Conservation (phyloP, 441 rosid species). For the Brassica hybrid region DNA sequence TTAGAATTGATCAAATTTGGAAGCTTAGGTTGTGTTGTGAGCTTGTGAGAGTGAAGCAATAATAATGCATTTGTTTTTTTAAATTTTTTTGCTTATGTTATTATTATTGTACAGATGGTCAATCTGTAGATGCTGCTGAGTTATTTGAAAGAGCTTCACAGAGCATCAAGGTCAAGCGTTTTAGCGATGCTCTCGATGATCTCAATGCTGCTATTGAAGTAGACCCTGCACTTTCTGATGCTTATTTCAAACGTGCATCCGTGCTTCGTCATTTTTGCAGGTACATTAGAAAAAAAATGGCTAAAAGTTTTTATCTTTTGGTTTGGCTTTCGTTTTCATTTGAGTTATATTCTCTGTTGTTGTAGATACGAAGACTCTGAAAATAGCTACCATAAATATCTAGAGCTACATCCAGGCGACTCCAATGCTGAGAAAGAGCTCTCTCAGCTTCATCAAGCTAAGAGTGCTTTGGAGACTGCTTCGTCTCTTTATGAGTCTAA, state of each 20-base stretch:
- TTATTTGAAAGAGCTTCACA: constrained; percentile 79
- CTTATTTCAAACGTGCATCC: constrained; percentile 74
- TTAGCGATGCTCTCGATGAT: constrained; percentile 86
- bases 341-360: constrained; percentile 17
- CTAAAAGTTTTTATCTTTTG: neutral
- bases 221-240: constrained; percentile 88
- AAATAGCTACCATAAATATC: constrained; percentile 61
- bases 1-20: constrained; percentile 10
- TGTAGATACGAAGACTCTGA: constrained; percentile 93
- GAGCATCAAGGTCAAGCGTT: constrained; percentile 76
- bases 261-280: constrained; percentile 91
- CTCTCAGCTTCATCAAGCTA: constrained; percentile 86
- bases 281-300: constrained; percentile 42
- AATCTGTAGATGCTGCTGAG: constrained; percentile 65
- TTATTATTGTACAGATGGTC: constrained; percentile 56
- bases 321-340: constrained; percentile 4
- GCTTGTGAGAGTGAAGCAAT: constrained; percentile 26
- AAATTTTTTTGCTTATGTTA: neutral
- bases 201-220: constrained; percentile 92
- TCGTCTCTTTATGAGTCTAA: constrained; percentile 65
- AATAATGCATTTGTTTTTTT: neutral
- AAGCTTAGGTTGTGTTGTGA: too few relatives aligned
- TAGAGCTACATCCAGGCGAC: constrained; percentile 76
- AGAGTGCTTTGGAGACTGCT: constrained; percentile 78
- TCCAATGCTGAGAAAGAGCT: constrained; percentile 85